Evolutionary conservation across 805 yeast species (phyloP), one percentile per base, ranked within the genome.

Genomic region (Candida maesae): DNA sequence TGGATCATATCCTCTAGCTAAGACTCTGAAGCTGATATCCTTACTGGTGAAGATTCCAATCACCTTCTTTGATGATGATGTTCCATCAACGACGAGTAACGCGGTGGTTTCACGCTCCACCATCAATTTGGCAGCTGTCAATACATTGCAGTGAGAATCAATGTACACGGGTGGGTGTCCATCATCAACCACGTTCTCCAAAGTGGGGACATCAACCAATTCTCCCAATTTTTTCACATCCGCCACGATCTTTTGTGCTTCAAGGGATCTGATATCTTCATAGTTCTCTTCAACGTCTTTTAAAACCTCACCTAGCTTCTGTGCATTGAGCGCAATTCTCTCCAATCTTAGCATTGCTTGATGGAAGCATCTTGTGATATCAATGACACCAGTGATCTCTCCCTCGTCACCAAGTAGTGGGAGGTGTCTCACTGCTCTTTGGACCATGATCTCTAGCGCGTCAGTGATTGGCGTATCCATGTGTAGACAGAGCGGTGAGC

Each of bases 31-130:
- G 16, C 67, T 68, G 15, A 70, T 60, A 51, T 71, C 76, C 47
- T 70, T 71, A 33, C 69, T 67, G 1, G 76, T 71, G 38, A 71
- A 58, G 38, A 71, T 71, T 1, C 76, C 76, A 44, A 71, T 68
- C 1, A 69, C 62, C 35, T 61, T 61, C 36, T 61, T 60, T 9
- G 58, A 50, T 11, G 55, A 35, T 14, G 56, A 43, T 1, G 64
- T 53, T 1, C 58, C 56, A 46, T 66, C 71, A 37, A 63, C 59
- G 10, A 71, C 65, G 21, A 71, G 47, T 1, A 68, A 58, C 1
- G 76, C 74, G 1, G 74, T 71, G 1, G 65, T 62, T 14, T 61
- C 56, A n/a, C 62, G 55, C 23, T 62, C 52, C 18, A 59, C 58
- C 66, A 73, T 61, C 29, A 69, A 38, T 13, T 60, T 56, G 1